Evolutionary conservation across 257 asterid species (phyloP).

Genomic region (Cynanchum wilfordii): DNA sequence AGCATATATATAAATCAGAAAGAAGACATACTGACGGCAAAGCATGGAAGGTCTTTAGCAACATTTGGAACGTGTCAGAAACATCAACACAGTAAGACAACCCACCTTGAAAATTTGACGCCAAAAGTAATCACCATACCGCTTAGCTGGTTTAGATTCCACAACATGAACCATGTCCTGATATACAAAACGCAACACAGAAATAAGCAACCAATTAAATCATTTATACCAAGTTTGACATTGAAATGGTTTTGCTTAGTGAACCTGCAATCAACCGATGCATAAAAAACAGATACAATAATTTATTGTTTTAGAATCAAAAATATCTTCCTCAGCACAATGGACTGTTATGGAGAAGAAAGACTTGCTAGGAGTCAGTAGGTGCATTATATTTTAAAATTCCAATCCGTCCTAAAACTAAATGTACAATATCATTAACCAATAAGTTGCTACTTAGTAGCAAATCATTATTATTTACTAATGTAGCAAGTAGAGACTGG

Average conservation of each 20-base stretch:
- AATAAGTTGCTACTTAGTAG: not conserved
- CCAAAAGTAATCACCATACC: slow-evolving; percentile 61
- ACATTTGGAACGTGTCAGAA: not conserved
- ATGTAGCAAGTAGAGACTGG: not conserved
- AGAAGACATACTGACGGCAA: not conserved
- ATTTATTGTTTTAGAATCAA: not conserved
- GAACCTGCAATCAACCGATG: not conserved
- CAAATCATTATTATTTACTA: not conserved
- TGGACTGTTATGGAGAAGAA: not conserved
- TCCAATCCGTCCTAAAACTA: too few species aligned
- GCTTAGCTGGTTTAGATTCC: slow-evolving; percentile 56
- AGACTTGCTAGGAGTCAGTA: not conserved
- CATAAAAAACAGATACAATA: not conserved
- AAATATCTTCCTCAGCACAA: not conserved
- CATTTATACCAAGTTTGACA: not conserved
- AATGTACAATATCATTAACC: not conserved
- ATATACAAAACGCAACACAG: slow-evolving; percentile 8
- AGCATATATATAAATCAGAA: not conserved
- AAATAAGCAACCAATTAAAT: not conserved
- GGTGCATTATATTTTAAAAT: not conserved
- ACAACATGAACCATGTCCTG: slow-evolving; percentile 60
- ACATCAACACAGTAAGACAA: not conserved
- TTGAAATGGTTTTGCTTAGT: not conserved
- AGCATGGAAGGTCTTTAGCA: not conserved
- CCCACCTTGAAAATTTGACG: slow-evolving; percentile 76